Conservation (phyloP, 257 asterid species). For the Fraxinus quadrangulata region DNA sequence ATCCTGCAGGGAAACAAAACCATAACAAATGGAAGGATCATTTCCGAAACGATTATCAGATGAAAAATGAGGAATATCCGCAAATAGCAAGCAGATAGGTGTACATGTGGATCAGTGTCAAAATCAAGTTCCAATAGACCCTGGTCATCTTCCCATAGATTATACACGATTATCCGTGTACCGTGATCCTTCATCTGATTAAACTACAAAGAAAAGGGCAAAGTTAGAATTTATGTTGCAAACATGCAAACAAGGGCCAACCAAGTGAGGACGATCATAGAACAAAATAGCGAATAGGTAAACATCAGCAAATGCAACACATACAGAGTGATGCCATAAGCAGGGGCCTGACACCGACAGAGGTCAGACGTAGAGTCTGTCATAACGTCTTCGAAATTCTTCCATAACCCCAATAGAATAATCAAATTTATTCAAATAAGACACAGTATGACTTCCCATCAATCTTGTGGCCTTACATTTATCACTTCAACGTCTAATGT, state of each 20-base stretch:
- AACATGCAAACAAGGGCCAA: not conserved
- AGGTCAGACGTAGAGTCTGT: not conserved
- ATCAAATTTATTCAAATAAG: not conserved
- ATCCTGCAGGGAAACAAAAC: constrained; percentile 52
- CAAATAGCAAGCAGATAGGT: constrained; percentile 11
- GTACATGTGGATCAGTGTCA: constrained; percentile 76
- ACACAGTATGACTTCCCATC: not conserved
- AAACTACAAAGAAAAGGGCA: constrained; percentile 50
- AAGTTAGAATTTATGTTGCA: constrained; percentile 5
- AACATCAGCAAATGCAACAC: not conserved
- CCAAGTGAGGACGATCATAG: not conserved
- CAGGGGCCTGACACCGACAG: not conserved
- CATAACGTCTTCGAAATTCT: not conserved
- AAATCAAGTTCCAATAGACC: constrained; percentile 87
- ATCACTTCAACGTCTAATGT: not conserved
- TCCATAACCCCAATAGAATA: not conserved
- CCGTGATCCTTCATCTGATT: constrained; percentile 76
- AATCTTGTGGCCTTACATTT: not conserved
- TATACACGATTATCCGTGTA: constrained; percentile 80
- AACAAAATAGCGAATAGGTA: not conserved
- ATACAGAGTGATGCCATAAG: not conserved
- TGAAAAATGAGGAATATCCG: constrained; percentile 23
- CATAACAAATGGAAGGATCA: constrained; percentile 12
- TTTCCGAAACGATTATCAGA: not conserved
- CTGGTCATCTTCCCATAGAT: constrained; percentile 97